Evolutionary conservation across 129 eudicot species (phyloP).

Genomic region (Chrysanthemum makinoi): DNA sequence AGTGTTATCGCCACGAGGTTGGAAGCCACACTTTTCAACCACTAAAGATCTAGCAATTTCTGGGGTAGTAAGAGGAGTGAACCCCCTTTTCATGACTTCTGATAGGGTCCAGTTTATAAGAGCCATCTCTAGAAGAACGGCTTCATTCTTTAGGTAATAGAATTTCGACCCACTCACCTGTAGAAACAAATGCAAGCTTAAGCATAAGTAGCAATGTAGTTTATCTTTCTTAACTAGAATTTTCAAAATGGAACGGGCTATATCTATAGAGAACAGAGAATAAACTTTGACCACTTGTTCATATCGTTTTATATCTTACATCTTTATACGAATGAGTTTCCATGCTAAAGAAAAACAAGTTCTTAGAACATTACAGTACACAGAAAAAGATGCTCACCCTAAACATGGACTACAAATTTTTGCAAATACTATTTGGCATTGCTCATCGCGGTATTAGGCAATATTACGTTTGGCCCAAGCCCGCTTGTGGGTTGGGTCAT

Average conservation of each 20-base stretch:
- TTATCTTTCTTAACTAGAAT: not conserved
- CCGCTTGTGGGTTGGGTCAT: too few relatives aligned
- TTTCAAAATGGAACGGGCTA: not conserved
- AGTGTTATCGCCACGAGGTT: constrained; percentile 92
- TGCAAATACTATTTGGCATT: not conserved
- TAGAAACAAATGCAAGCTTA: constrained; percentile 13
- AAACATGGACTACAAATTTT: too few relatives aligned
- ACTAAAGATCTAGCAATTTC: constrained; percentile 82
- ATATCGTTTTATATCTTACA: not conserved
- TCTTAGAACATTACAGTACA: not conserved
- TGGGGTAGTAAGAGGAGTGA: constrained; percentile 85
- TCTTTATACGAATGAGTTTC: not conserved
- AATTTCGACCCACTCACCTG: constrained; percentile 96
- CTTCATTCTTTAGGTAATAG: constrained; percentile 91
- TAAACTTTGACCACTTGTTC: not conserved
- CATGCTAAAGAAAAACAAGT: not conserved
- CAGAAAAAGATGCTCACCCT: not conserved
- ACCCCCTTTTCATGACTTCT: constrained; percentile 86
- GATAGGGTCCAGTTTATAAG: constrained; percentile 91
- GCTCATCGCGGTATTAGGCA: not conserved
- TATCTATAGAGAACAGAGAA: too few relatives aligned
- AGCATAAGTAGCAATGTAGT: not conserved
- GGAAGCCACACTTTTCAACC: constrained; percentile 97
- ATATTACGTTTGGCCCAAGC: too few relatives aligned
- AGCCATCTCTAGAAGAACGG: constrained; percentile 86